Evolutionary conservation across 2,329 filamentous ascomycete genomes (phyloP), one percentile per base, ranked within the genome.

Genomic region (Diaporthe helianthi): DNA sequence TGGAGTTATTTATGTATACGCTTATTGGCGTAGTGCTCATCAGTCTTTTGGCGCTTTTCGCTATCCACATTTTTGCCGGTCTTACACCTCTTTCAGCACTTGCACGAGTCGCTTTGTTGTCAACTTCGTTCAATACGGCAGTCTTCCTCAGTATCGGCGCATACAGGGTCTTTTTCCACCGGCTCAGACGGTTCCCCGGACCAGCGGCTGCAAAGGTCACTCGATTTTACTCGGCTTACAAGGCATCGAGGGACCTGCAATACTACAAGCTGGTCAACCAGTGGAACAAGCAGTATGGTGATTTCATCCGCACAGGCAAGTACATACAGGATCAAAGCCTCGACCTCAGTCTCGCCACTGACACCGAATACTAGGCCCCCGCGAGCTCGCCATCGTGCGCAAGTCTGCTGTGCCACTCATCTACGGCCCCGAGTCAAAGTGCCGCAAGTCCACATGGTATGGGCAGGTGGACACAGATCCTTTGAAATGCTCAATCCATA

Each of bases 231-330:
- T 78, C 80, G 36, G 79, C 81, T 2, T 87, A 84, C 67, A 83
- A 87, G 60, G 84, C 85, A 7, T 82, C 83, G 51, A 83, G 83
- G 72, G 85, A 85, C n/a, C 80, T 83, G 47, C 80, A 86, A 7
- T 86, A 88, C 73, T 79, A 88, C 19, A 72, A 72, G 33, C 82
- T 83, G 71, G 80, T 88, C 47, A 80, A 82, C 65, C 76, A 78
- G 24, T 80, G 84, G 51, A 88, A 91, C 72, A 73, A 83, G 19
- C 78, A 84, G 71, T 90, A 90, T 73, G 87, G 87, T 5, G 75
- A 76, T 38, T 76, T 76, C 44, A 70, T 77, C 33, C 72, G 75
- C 9, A 73, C 72, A 13, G 75, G 74, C 75, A 68, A 69, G 41
- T 38, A 29, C 76, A 12, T 38, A 29, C 76, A 12, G 19, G 3